Percentiles rank a stretch among this genome's conserved stretches.
phyloP scores from a whole-genome alignment of 495 filamentous ascomycete species.

The Xylaria grammica region DNA sequence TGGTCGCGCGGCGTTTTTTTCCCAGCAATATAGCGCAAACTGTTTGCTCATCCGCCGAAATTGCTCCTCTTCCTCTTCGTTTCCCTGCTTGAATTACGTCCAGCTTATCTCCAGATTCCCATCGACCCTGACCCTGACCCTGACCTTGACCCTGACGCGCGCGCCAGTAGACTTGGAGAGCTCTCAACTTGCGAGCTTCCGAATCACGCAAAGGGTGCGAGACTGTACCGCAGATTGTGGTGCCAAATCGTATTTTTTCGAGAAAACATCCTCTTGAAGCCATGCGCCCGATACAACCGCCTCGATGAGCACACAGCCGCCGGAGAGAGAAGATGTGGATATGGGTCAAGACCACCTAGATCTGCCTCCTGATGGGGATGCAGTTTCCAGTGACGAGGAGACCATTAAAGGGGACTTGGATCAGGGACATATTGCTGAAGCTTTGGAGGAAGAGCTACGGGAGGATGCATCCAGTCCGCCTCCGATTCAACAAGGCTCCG shows the following conservation, averaged over 20 bases:
- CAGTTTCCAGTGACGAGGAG: conserved; percentile 50
- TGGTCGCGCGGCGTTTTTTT: neutral
- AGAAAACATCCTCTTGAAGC: conserved; percentile 26
- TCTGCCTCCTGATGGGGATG: conserved; percentile 38
- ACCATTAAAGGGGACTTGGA: conserved; percentile 49
- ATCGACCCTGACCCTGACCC: neutral
- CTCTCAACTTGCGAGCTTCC: neutral
- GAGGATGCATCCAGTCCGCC: conserved; percentile 30
- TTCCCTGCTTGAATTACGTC: neutral
- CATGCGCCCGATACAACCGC: conserved; percentile 41
- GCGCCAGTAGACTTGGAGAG: conserved; percentile 5
- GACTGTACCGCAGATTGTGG: neutral
- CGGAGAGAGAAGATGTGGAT: conserved; percentile 52
- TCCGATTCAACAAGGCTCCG: conserved; percentile 34
- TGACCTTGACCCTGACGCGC: neutral
- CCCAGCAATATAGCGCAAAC: neutral
- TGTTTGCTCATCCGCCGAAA: too few relatives aligned
- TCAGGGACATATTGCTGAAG: conserved; percentile 46
- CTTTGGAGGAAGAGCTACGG: conserved; percentile 44
- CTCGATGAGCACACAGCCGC: conserved; percentile 57
- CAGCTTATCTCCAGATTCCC: neutral
- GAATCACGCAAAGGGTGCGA: neutral
- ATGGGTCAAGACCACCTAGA: conserved; percentile 50
- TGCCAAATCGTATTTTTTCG: neutral
- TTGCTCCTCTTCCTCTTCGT: neutral